Evolutionary conservation across 441 rosid species (phyloP).

Genomic region (Croton setiger): DNA sequence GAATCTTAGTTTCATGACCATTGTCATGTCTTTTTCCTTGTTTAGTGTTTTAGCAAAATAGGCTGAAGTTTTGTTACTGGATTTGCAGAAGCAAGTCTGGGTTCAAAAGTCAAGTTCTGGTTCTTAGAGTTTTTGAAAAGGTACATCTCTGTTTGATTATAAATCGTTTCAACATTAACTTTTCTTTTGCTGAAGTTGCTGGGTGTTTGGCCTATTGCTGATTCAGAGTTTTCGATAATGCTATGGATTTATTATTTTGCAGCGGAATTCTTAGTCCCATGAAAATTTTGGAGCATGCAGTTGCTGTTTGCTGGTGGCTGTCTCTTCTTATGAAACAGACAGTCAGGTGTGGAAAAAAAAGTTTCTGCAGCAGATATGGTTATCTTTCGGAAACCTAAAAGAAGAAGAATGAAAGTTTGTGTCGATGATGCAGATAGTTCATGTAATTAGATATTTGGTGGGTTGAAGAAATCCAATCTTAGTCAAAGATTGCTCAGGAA

Average conservation of each 20-base stretch:
- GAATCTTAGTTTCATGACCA: neutral
- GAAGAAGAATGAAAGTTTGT: conserved; percentile 23
- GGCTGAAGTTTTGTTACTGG: conserved; percentile 8
- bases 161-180: neutral
- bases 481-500: conserved; percentile 28
- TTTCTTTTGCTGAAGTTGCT: neutral
- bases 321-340: conserved; percentile 30
- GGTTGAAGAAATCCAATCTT: conserved; percentile 32
- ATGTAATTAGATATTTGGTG: conserved; percentile 37
- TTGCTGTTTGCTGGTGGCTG: conserved; percentile 35
- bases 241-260: conserved; percentile 22
- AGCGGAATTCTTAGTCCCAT: conserved; percentile 34
- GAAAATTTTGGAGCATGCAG: conserved; percentile 39
- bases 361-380: conserved; percentile 32
- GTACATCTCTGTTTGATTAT: conserved; percentile 20
- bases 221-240: neutral
- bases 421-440: conserved; percentile 32
- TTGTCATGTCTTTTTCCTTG: neutral
- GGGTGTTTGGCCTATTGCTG: neutral
- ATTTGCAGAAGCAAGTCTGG: conserved; percentile 75
- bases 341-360: conserved; percentile 28
- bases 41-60: neutral
- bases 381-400: conserved; percentile 22
- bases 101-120: conserved; percentile 73
- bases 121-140: conserved; percentile 38